phyloP scores from a whole-genome alignment of 768 basidiomycete species.

The Tephrocybe sp. region DNA sequence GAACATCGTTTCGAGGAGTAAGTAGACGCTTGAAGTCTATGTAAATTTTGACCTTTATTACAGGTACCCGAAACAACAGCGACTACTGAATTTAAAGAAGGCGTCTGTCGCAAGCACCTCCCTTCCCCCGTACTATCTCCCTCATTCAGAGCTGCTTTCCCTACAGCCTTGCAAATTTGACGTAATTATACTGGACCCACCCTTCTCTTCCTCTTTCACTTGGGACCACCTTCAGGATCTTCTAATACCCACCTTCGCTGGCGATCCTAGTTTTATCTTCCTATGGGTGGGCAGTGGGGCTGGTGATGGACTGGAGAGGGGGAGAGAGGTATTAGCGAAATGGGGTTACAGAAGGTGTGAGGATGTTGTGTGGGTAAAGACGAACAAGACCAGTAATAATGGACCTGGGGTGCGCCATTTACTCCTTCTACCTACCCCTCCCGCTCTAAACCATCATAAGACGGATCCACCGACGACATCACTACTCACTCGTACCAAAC shows the following conservation, averaged over 20 bases:
- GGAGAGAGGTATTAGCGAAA: conserved; percentile 84
- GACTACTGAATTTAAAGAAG: conserved; percentile 82
- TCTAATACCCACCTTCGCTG: conserved; percentile 78
- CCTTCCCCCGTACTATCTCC: conserved; percentile 72
- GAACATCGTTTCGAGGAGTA: conserved; percentile 94
- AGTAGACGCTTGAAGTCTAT: conserved; percentile 27
- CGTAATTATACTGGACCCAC: conserved; percentile 88
- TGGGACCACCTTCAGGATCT: conserved; percentile 85
- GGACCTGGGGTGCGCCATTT: conserved; percentile 68
- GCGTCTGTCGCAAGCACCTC: conserved; percentile 69
- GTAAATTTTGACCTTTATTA: conserved; percentile 4
- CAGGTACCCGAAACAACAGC: conserved; percentile 94
- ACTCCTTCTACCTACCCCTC: background rate
- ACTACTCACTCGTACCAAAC: conserved; percentile 86
- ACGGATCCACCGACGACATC: conserved; percentile 86
- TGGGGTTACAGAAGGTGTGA: conserved; percentile 97
- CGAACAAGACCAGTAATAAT: conserved; percentile 69
- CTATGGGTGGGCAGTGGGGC: conserved; percentile 95
- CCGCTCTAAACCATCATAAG: conserved; percentile 33
- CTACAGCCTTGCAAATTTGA: conserved; percentile 80
- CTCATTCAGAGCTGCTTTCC: conserved; percentile 53
- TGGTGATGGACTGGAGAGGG: conserved; percentile 87
- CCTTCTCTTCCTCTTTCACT: conserved; percentile 81
- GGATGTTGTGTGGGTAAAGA: conserved; percentile 98
- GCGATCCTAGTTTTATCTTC: conserved; percentile 92